phyloP scores from a whole-genome alignment of 2,329 filamentous ascomycete genomes.

The Neonectria magnoliae region DNA sequence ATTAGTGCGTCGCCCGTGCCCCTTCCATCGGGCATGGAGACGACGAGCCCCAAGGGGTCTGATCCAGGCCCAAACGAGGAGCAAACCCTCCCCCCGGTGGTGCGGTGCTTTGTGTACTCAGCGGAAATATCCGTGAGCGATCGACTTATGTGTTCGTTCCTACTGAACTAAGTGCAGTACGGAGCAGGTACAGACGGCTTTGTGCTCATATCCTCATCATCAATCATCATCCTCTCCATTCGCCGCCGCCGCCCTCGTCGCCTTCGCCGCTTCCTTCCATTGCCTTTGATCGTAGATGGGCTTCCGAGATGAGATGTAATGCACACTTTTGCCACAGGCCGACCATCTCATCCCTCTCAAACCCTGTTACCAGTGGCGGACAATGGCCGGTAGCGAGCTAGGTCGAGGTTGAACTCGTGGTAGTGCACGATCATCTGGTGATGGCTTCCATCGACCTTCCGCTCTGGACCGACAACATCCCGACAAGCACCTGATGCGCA shows the following conservation, averaged over 20 bases:
- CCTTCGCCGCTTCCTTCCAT: constrained; percentile 6
- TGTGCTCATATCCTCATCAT: constrained; percentile 6
- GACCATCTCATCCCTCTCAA: neutral
- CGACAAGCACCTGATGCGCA: constrained; percentile 26
- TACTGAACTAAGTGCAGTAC: neutral
- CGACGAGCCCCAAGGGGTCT: constrained; percentile 17
- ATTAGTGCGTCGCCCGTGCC: constrained; percentile 38
- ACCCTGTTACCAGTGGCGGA: constrained; percentile 2
- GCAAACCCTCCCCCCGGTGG: constrained; percentile 13
- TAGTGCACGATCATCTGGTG: constrained; percentile 28
- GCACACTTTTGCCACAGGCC: constrained; percentile 12
- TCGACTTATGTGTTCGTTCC: neutral
- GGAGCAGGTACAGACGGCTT: neutral
- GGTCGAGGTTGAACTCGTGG: constrained; percentile 12
- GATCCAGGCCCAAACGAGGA: constrained; percentile 5
- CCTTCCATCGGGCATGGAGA: constrained; percentile 24
- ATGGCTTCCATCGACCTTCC: constrained; percentile 33
- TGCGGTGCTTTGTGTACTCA: constrained; percentile 9
- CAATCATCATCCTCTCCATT: neutral
- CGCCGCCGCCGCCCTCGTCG: neutral
- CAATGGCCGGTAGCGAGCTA: constrained; percentile 13
- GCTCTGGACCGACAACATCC: constrained; percentile 16
- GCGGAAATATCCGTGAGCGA: constrained; percentile 16
- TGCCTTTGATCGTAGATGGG: constrained; percentile 23
- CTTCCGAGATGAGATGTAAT: constrained; percentile 20